phyloP scores from a whole-genome alignment of 331 rosid species.

The Dryas integrifolia region DNA sequence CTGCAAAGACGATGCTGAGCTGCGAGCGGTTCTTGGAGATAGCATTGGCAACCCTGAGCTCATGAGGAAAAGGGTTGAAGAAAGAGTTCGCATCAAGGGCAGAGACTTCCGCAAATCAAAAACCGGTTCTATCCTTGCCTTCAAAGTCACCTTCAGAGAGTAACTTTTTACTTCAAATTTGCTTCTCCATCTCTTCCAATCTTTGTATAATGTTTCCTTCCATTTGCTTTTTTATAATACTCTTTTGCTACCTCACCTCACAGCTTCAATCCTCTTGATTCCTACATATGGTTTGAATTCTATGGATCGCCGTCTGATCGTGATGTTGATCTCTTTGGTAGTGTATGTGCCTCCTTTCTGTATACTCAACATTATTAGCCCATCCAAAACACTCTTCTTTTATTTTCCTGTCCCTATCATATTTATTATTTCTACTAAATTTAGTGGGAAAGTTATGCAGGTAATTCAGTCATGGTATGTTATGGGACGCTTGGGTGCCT shows the following conservation, averaged over 20 bases:
- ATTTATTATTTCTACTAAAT: not conserved
- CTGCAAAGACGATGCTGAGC: slow-evolving; percentile 79
- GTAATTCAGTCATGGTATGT: slow-evolving; percentile 94
- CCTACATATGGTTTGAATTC: slow-evolving; percentile 87
- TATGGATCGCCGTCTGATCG: slow-evolving; percentile 83
- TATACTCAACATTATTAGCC: not conserved
- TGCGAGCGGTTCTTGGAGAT: slow-evolving; percentile 82
- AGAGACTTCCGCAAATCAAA: slow-evolving; percentile 68
- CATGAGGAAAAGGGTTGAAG: slow-evolving; percentile 82
- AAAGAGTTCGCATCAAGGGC: slow-evolving; percentile 77
- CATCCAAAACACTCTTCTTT: not conserved
- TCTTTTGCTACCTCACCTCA: not conserved
- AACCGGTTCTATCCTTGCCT: slow-evolving; percentile 83
- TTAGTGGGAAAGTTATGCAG: slow-evolving; percentile 35
- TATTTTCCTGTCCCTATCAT: not conserved
- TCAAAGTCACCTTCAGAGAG: slow-evolving; percentile 97
- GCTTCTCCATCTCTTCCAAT: not conserved
- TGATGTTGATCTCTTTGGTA: slow-evolving; percentile 71
- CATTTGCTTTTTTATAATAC: no score
- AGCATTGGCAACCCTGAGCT: slow-evolving; percentile 84
- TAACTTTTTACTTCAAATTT: slow-evolving; percentile 18
- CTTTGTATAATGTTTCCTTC: not conserved
- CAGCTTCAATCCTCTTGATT: slow-evolving; percentile 93
- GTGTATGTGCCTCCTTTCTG: slow-evolving; percentile 47
- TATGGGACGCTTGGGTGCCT: slow-evolving; percentile 93